Percentiles rank a stretch among this genome's conserved stretches.
phyloP scores from a whole-genome alignment of 108 stramenopile species.

The Cyclotella cryptica region DNA sequence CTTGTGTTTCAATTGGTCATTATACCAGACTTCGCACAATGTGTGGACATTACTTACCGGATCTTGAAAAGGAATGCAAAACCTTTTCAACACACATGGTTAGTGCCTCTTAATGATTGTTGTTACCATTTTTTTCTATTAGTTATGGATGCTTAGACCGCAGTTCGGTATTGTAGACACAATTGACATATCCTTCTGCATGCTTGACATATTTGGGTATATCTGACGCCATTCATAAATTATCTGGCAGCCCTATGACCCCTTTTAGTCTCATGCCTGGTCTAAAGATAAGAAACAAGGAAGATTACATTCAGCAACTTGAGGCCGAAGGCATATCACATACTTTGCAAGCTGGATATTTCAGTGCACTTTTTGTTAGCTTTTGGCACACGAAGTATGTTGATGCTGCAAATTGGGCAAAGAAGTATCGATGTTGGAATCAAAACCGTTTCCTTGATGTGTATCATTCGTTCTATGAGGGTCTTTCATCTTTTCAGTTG shows the following conservation, averaged over 20 bases:
- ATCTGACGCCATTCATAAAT: no score
- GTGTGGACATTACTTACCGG: conserved; percentile 13
- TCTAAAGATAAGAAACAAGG: no score
- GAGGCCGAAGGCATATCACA: background rate
- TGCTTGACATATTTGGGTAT: no score
- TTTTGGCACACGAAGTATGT: conserved; percentile 6
- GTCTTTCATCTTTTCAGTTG: conserved; percentile 15
- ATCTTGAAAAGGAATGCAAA: no score
- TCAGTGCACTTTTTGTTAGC: background rate
- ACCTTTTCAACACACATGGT: background rate
- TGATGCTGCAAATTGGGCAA: conserved; percentile 15
- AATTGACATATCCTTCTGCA: no score
- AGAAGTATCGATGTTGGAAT: conserved; percentile 2
- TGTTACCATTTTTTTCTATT: background rate
- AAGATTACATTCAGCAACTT: no score
- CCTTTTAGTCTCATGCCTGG: no score
- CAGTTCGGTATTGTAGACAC: background rate
- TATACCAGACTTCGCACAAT: background rate
- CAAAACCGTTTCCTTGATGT: no score
- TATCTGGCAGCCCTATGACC: no score
- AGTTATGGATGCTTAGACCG: background rate
- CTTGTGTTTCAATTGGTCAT: background rate
- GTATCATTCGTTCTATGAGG: no score
- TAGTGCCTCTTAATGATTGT: background rate
- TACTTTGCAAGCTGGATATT: background rate